Conservation (phyloP, 2,329 filamentous ascomycete species). For the Penicillium corylophilum region DNA sequence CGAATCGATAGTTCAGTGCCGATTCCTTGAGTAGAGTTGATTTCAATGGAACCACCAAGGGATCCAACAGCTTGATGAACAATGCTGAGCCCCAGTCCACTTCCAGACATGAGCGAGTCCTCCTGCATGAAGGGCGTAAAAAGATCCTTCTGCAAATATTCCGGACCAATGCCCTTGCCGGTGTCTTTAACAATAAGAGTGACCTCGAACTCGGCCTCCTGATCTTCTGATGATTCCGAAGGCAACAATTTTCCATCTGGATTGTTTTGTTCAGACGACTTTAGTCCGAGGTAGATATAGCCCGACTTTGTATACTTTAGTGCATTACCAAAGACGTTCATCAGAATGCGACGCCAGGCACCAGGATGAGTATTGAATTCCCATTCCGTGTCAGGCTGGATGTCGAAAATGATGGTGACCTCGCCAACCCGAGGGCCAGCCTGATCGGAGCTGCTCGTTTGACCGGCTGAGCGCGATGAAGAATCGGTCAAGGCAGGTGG, state of each 20-base stretch:
- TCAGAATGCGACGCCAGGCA: constrained; percentile 47
- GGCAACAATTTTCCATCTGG: neutral
- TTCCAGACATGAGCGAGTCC: constrained; percentile 55
- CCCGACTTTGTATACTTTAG: constrained; percentile 48
- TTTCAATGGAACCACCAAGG: constrained; percentile 10
- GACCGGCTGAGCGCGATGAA: constrained; percentile 11
- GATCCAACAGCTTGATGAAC: constrained; percentile 9
- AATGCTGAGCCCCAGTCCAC: constrained; percentile 53
- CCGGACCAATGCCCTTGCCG: constrained; percentile 61
- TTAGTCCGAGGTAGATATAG: constrained; percentile 31
- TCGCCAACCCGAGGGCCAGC: constrained; percentile 4
- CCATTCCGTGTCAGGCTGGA: constrained; percentile 40
- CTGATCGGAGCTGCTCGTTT: constrained; percentile 1
- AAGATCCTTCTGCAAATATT: constrained; percentile 57
- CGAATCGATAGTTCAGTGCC: constrained; percentile 6
- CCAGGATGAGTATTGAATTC: constrained; percentile 46
- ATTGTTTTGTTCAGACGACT: neutral
- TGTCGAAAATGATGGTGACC: constrained; percentile 43
- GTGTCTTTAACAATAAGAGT: constrained; percentile 54
- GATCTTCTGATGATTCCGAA: neutral
- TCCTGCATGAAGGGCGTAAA: constrained; percentile 64
- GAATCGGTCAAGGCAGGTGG: constrained; percentile 13
- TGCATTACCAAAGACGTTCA: constrained; percentile 50
- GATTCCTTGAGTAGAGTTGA: constrained; percentile 5
- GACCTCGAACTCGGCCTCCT: constrained; percentile 30